phyloP scores from a whole-genome alignment of 495 filamentous ascomycete species.

The Darksidea phi region DNA sequence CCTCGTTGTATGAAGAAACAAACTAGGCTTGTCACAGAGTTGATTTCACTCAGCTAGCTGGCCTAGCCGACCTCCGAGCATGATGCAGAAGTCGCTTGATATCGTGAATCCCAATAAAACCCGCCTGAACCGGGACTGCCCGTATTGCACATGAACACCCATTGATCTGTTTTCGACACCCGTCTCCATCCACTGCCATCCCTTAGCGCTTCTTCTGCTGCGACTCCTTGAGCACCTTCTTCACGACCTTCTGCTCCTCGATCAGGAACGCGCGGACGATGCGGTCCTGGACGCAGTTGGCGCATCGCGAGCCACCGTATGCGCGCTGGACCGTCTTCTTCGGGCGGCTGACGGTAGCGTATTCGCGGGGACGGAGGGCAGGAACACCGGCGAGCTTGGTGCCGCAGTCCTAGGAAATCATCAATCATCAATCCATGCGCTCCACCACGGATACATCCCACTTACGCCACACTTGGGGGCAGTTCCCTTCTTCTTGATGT shows the following conservation, averaged over 20 bases:
- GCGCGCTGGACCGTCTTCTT: slow-evolving; percentile 99
- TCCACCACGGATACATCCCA: neutral
- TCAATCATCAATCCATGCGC: neutral
- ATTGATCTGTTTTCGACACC: slow-evolving; percentile 21
- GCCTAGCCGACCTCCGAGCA: neutral
- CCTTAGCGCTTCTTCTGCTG: slow-evolving; percentile 74
- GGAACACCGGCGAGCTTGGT: slow-evolving; percentile 91
- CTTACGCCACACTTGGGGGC: slow-evolving; percentile 99
- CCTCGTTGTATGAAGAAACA: neutral
- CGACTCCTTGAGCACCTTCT: slow-evolving; percentile 98
- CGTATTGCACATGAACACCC: slow-evolving; percentile 37
- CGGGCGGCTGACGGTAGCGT: slow-evolving; percentile 89
- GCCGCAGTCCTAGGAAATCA: slow-evolving; percentile 49
- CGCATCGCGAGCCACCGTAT: slow-evolving; percentile 94
- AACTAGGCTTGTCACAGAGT: slow-evolving; percentile 1
- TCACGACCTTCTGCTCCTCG: slow-evolving; percentile 99
- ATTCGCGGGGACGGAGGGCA: slow-evolving; percentile 95
- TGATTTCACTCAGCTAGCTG: slow-evolving; percentile 11
- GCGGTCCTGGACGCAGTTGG: slow-evolving; percentile 97
- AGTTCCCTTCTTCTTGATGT: slow-evolving; percentile 98
- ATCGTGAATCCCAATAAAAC: slow-evolving; percentile 24
- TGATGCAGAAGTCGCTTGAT: slow-evolving; percentile 29
- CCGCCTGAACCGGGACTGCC: slow-evolving; percentile 28
- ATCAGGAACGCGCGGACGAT: slow-evolving; percentile 92
- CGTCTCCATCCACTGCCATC: neutral